phyloP scores from a whole-genome alignment of 345 rosid genomes.

The Hypericum perforatum region DNA sequence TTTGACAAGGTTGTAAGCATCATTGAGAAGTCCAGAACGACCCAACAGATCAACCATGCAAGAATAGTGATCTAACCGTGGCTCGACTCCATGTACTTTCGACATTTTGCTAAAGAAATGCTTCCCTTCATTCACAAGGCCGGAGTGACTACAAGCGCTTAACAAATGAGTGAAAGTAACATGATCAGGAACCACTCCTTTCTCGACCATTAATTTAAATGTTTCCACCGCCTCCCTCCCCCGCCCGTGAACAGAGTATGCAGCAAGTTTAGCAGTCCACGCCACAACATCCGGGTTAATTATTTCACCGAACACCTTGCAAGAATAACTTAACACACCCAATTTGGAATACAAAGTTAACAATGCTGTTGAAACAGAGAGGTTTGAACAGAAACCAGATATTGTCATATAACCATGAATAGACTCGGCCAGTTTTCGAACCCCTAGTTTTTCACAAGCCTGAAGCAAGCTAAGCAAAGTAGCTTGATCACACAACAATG shows the following conservation, averaged over 20 bases:
- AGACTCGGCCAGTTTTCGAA: conserved; percentile 35
- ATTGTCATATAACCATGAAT: conserved; percentile 34
- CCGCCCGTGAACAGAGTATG: too few species aligned
- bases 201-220: too few species aligned
- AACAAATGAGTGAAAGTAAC: too few species aligned
- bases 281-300: conserved; percentile 45
- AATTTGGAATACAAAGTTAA: conserved; percentile 46
- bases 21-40: conserved; percentile 47
- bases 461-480: conserved; percentile 36
- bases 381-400: conserved; percentile 26
- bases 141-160: too few species aligned
- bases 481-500: conserved; percentile 44
- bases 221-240: too few species aligned
- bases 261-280: conserved; percentile 74
- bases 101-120: too few species aligned
- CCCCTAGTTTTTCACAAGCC: conserved; percentile 44
- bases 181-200: too few species aligned
- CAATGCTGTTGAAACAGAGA: conserved; percentile 33
- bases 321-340: conserved; percentile 40
- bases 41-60: conserved; percentile 75
- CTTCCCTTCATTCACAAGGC: too few species aligned
- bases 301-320: conserved; percentile 36
- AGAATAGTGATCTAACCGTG: conserved; percentile 54
- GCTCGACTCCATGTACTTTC: too few species aligned
- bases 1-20: conserved; percentile 43